A percentile compares a stretch with the other conserved stretches of the same genome.
These are phyloP conservation scores for Leishmania aethiopica DNA, from an alignment of 208 protist species.

Conservation along the genomic window DNA sequence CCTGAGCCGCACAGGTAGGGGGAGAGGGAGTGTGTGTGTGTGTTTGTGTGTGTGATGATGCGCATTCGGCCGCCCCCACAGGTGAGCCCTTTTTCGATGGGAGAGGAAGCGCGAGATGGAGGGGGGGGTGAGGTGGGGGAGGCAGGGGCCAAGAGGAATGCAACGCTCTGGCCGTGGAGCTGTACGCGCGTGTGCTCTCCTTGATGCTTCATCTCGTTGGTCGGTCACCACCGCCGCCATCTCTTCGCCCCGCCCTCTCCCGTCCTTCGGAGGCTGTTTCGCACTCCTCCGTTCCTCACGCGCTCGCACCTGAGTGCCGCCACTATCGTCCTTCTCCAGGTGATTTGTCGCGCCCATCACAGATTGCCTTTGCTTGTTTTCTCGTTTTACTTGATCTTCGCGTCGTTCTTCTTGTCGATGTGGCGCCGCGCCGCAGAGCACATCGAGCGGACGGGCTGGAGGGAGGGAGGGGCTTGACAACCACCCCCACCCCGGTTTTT, in stretches of 20 bases:
- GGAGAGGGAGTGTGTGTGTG: too few species aligned
- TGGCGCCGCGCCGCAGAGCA: neutral
- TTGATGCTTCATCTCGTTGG: neutral
- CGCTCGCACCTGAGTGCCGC: neutral
- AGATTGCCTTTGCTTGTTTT: neutral
- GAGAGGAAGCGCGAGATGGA: neutral
- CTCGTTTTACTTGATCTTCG: neutral
- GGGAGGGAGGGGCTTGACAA: neutral
- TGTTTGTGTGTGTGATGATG: neutral
- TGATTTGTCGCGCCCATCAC: neutral
- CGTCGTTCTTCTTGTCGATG: neutral
- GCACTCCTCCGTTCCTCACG: neutral
- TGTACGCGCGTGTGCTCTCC: neutral
- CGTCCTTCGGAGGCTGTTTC: neutral
- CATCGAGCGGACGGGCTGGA: neutral
- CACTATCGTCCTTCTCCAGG: neutral
- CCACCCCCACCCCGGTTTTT: neutral
- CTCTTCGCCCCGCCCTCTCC: neutral
- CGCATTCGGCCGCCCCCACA: neutral
- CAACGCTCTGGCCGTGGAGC: neutral
- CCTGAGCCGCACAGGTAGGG: constrained; percentile 29
- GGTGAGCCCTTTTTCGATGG: neutral
- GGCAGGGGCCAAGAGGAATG: neutral
- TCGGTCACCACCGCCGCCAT: neutral
- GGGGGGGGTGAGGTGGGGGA: neutral